Evolutionary conservation across 352 stramenopile species (phyloP).

Genomic region (Globisporangium splendens): DNA sequence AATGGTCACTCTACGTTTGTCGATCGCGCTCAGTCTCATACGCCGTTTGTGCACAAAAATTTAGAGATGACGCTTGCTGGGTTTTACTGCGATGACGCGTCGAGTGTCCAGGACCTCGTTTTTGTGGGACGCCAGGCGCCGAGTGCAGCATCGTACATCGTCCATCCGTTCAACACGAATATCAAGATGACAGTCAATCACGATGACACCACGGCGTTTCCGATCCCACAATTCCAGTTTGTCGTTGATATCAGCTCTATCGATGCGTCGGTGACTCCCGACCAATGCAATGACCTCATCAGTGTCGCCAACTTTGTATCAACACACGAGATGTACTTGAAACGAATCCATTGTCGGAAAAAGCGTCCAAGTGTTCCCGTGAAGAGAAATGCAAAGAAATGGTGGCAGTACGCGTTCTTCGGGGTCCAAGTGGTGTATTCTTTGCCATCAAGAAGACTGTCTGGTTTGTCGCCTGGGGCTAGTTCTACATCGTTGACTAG

Average conservation of each 20-base stretch:
- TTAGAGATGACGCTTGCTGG: constrained; percentile 56
- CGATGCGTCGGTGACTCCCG: constrained; percentile 51
- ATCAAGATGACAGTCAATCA: constrained; percentile 82
- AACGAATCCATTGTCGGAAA: constrained; percentile 70
- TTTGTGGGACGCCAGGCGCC: constrained; percentile 22
- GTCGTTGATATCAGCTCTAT: constrained; percentile 68
- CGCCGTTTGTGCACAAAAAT: constrained; percentile 77
- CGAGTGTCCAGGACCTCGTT: constrained; percentile 21
- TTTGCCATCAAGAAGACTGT: constrained; percentile 15
- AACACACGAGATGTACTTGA: constrained; percentile 78
- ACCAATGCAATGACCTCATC: constrained; percentile 78
- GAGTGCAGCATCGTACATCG: constrained; percentile 37
- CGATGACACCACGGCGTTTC: constrained; percentile 56
- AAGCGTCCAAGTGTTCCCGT: constrained; percentile 54
- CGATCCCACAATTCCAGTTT: constrained; percentile 71
- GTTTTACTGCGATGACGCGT: constrained; percentile 63
- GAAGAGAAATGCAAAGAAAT: constrained; percentile 41
- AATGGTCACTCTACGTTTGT: constrained; percentile 80
- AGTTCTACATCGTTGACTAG: constrained; percentile 11
- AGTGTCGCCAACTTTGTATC: constrained; percentile 78
- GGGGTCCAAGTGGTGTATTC: constrained; percentile 64
- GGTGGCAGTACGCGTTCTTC: constrained; percentile 79
- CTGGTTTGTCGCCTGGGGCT: neutral
- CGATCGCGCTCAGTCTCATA: constrained; percentile 70
- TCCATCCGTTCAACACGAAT: constrained; percentile 71